A percentile compares a stretch with the other conserved stretches of the same genome.
Conservation (phyloP, 2,329 filamentous ascomycete genomes). For the Calycina herbarum region DNA sequence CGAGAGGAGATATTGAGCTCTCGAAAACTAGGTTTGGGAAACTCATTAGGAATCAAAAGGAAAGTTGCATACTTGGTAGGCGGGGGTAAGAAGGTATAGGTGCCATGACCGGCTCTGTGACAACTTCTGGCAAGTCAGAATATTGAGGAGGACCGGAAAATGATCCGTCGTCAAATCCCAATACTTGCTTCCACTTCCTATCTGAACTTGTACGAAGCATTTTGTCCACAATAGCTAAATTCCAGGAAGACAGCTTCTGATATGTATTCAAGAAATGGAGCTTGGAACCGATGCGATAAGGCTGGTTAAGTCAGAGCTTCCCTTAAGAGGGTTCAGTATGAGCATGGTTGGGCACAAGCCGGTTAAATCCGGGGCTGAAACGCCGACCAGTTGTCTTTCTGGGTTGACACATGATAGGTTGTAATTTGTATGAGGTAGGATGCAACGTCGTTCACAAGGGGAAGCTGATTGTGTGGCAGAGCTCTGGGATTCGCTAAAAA, state of each 20-base stretch:
- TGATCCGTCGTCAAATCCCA: slow-evolving; percentile 33
- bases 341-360: slow-evolving; percentile 16
- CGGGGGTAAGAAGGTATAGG: slow-evolving; percentile 22
- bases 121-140: slow-evolving; percentile 17
- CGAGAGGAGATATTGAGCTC: neutral
- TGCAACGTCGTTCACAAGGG: slow-evolving; percentile 13
- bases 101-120: slow-evolving; percentile 9
- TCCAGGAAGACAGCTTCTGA: neutral
- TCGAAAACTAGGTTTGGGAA: neutral
- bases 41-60: neutral
- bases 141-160: slow-evolving; percentile 5
- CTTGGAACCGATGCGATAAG: neutral
- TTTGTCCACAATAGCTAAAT: neutral
- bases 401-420: slow-evolving; percentile 8
- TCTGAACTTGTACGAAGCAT: slow-evolving; percentile 28
- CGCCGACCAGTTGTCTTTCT: slow-evolving; percentile 3
- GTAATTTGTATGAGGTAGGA: slow-evolving; percentile 2
- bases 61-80: slow-evolving; percentile 20
- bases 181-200: slow-evolving; percentile 35
- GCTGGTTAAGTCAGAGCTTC: slow-evolving; percentile 13
- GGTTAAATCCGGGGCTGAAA: slow-evolving; percentile 20
- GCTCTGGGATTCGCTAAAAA: neutral
- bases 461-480: slow-evolving; percentile 8
- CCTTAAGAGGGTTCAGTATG: slow-evolving; percentile 9
- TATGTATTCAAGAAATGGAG: neutral